Percentiles rank a stretch among this genome's conserved stretches.
phyloP scores from a whole-genome alignment of 2,329 filamentous ascomycete genomes.

The Phialophora chinensis region DNA sequence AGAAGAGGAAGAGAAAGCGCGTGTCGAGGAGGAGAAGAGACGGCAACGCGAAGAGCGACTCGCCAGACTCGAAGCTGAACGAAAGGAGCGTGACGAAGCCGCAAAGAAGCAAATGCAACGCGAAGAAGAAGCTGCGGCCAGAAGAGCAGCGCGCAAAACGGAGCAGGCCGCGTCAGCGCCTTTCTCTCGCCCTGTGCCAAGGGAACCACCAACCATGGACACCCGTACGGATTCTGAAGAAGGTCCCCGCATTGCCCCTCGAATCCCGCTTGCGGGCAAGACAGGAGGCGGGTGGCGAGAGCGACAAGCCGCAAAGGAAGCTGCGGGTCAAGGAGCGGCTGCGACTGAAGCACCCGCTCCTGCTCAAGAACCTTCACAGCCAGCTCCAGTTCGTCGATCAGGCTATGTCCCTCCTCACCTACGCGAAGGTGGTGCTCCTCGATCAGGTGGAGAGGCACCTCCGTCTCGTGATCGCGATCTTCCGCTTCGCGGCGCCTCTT shows the following conservation, averaged over 20 bases:
- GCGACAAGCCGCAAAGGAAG: constrained; percentile 59
- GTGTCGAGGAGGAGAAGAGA: constrained; percentile 79
- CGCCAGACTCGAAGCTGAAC: constrained; percentile 63
- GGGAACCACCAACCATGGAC: constrained; percentile 47
- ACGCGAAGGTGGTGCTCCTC: constrained; percentile 40
- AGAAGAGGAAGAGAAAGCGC: constrained; percentile 85
- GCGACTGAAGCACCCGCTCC: constrained; percentile 25
- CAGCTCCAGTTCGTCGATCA: constrained; percentile 42
- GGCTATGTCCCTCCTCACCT: constrained; percentile 49
- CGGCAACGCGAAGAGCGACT: constrained; percentile 75
- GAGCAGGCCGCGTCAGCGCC: constrained; percentile 41
- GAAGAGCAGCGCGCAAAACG: constrained; percentile 71
- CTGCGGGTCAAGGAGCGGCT: constrained; percentile 24
- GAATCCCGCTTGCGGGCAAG: constrained; percentile 60
- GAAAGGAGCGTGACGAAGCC: constrained; percentile 67
- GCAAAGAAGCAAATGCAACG: constrained; percentile 74
- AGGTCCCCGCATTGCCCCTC: constrained; percentile 54
- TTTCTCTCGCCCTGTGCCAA: constrained; percentile 39
- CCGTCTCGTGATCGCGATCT: constrained; percentile 37
- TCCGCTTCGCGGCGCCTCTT: constrained; percentile 39
- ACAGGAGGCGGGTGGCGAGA: constrained; percentile 65
- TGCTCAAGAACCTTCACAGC: constrained; percentile 24
- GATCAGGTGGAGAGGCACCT: constrained; percentile 27
- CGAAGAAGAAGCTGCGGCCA: constrained; percentile 86
- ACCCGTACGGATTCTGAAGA: constrained; percentile 59